These are phyloP conservation scores for Apophysomyces sp. DNA, from an alignment of 371 early-diverging fungal genomes.

Conservation along the genomic window DNA sequence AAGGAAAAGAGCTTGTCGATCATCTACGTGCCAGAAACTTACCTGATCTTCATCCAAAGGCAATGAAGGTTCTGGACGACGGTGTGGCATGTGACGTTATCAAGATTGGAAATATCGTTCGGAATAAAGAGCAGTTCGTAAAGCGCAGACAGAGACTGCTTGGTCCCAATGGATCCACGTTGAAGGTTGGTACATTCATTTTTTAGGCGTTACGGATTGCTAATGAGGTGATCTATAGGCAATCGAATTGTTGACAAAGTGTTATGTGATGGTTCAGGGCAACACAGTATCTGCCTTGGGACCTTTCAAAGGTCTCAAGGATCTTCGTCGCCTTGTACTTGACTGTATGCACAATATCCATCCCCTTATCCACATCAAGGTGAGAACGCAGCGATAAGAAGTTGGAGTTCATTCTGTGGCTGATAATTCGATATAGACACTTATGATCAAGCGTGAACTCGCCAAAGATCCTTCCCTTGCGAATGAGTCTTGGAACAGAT, in stretches of 20 bases:
- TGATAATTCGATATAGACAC: slow-evolving; percentile 52
- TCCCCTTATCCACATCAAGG: slow-evolving; percentile 99
- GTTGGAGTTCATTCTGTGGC: neutral
- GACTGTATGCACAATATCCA: slow-evolving; percentile 99
- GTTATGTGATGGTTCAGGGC: slow-evolving; percentile 97
- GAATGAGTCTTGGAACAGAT: slow-evolving; percentile 98
- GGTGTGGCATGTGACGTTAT: slow-evolving; percentile 95
- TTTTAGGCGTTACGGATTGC: neutral
- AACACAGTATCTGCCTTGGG: slow-evolving; percentile 98
- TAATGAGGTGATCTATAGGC: slow-evolving; percentile 53
- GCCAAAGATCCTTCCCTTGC: slow-evolving; percentile 96
- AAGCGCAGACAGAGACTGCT: slow-evolving; percentile 97
- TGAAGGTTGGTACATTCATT: slow-evolving; percentile 59
- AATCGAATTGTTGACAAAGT: slow-evolving; percentile 95
- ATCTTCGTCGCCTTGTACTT: slow-evolving; percentile 87
- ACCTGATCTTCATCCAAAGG: slow-evolving; percentile 50
- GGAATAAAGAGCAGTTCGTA: slow-evolving; percentile 97
- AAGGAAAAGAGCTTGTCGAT: too few relatives aligned
- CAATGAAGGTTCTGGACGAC: slow-evolving; percentile 93
- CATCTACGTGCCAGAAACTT: too few relatives aligned
- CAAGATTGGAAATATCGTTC: slow-evolving; percentile 93
- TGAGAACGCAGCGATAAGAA: slow-evolving; percentile 18
- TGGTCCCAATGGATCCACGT: slow-evolving; percentile 97
- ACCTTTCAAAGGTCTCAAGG: slow-evolving; percentile 88
- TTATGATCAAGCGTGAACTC: slow-evolving; percentile 99